Conservation (phyloP, 192 early-diverging fungal genomes). For the Coemansia sp. region DNA sequence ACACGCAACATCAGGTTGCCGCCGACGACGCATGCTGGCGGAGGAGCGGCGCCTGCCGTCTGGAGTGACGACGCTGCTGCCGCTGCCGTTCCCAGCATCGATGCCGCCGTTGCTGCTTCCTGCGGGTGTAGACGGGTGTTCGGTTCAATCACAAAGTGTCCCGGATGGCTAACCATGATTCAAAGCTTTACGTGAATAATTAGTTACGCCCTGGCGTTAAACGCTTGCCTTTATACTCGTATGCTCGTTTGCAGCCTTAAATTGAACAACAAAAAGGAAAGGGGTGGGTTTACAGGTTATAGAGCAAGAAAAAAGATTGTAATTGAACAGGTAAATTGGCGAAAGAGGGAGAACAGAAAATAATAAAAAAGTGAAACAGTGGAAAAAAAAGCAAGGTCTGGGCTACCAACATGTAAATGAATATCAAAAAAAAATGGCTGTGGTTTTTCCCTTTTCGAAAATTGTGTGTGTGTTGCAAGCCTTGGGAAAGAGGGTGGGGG, state of each 20-base stretch:
- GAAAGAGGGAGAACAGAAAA: slow-evolving; percentile 23
- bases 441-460: not conserved
- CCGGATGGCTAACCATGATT: slow-evolving; percentile 35
- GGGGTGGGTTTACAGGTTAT: not conserved
- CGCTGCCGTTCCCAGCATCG: not conserved
- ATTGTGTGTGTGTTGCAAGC: not conserved
- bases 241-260: slow-evolving; percentile 1
- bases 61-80: not conserved
- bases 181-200: slow-evolving; percentile 11
- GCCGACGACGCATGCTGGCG: slow-evolving; percentile 4
- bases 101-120: slow-evolving; percentile 21
- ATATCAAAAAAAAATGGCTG: not conserved
- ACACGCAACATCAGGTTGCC: slow-evolving; percentile 55
- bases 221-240: slow-evolving; percentile 10
- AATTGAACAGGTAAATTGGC: not conserved
- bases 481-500: not conserved
- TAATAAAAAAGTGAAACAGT: slow-evolving; percentile 8
- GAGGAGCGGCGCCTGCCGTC: not conserved
- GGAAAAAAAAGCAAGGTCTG: slow-evolving; percentile 1
- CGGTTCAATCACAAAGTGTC: slow-evolving; percentile 42
- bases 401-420: not conserved
- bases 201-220: slow-evolving; percentile 7
- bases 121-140: slow-evolving; percentile 56
- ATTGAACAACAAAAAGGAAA: not conserved
- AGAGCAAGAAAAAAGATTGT: not conserved